Conservation (phyloP, 1,284 basidiomycete species). For the Apiotrichum montevideense region DNA sequence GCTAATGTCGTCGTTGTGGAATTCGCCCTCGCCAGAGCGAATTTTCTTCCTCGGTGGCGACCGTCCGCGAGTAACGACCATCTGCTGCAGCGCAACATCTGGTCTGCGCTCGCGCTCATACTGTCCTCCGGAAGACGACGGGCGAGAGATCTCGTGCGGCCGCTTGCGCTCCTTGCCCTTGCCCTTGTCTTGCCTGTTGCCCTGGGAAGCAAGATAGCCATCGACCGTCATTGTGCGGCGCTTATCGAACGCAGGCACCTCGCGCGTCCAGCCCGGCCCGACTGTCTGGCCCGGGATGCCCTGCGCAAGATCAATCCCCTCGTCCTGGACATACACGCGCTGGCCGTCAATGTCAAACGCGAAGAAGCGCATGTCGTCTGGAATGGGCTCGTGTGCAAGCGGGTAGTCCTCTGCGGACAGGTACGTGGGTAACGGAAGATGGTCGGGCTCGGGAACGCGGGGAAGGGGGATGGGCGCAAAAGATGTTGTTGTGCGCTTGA, state of each 20-base stretch:
- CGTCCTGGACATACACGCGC: constrained; percentile 40
- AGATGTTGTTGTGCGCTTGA: constrained; percentile 41
- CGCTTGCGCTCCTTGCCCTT: constrained; percentile 35
- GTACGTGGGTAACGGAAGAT: constrained; percentile 24
- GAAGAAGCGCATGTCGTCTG: constrained; percentile 40
- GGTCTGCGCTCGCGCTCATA: too few species aligned
- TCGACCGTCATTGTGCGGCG: constrained; percentile 6
- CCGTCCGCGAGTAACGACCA: neutral
- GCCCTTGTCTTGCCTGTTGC: constrained; percentile 20
- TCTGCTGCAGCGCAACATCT: neutral
- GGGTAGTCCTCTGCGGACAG: constrained; percentile 34
- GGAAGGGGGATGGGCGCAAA: constrained; percentile 42
- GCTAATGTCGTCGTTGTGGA: constrained; percentile 13
- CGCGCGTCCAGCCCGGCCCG: constrained; percentile 26
- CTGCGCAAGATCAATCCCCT: constrained; percentile 15
- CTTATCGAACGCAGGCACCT: constrained; percentile 13
- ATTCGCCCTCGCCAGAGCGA: constrained; percentile 15
- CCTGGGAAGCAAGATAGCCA: constrained; percentile 14
- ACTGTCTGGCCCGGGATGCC: constrained; percentile 3
- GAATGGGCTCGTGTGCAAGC: constrained; percentile 37
- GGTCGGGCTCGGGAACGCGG: constrained; percentile 33
- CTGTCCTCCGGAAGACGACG: constrained; percentile 2
- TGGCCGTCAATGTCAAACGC: constrained; percentile 36
- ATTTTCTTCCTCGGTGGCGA: constrained; percentile 41
- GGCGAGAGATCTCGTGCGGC: constrained; percentile 19